Percentiles rank a stretch among this genome's conserved stretches.
phyloP scores from a whole-genome alignment of 805 yeast genomes.

The Wickerhamiella nectarea region DNA sequence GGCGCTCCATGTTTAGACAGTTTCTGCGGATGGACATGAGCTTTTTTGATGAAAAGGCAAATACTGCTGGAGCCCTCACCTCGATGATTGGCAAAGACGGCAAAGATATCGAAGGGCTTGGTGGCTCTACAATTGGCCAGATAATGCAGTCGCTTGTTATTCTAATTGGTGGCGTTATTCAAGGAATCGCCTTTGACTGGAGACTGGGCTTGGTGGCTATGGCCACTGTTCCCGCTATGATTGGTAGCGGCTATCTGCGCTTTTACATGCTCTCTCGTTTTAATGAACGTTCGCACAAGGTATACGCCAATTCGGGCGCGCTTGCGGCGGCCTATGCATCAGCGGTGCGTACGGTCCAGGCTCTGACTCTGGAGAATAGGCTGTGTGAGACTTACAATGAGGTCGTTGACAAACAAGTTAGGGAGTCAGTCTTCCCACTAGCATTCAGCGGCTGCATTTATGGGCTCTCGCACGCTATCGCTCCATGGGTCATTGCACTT shows the following conservation, averaged over 20 bases:
- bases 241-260: constrained; percentile 30
- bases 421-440: constrained; percentile 21
- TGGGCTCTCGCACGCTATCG: constrained; percentile 28
- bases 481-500: constrained; percentile 30
- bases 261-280: constrained; percentile 25
- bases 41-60: constrained; percentile 27
- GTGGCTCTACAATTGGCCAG: constrained; percentile 32
- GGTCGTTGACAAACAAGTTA: constrained; percentile 23
- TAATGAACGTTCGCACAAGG: constrained; percentile 27
- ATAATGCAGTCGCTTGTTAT: constrained; percentile 27
- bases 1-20: constrained; percentile 24
- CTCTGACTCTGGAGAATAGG: constrained; percentile 31
- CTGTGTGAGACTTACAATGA: constrained; percentile 25
- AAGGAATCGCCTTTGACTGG: constrained; percentile 30
- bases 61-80: constrained; percentile 29
- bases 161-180: constrained; percentile 28
- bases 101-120: constrained; percentile 29
- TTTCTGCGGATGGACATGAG: constrained; percentile 28
- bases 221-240: constrained; percentile 28
- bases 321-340: constrained; percentile 30
- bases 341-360: constrained; percentile 31
- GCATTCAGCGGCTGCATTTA: constrained; percentile 27
- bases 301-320: constrained; percentile 30
- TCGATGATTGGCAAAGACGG: constrained; percentile 30
- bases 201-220: constrained; percentile 30